Percentiles rank a stretch among this genome's conserved stretches.
Evolutionary conservation across 352 stramenopile species (phyloP).

Genomic region (Phytophthora kernoviae): DNA sequence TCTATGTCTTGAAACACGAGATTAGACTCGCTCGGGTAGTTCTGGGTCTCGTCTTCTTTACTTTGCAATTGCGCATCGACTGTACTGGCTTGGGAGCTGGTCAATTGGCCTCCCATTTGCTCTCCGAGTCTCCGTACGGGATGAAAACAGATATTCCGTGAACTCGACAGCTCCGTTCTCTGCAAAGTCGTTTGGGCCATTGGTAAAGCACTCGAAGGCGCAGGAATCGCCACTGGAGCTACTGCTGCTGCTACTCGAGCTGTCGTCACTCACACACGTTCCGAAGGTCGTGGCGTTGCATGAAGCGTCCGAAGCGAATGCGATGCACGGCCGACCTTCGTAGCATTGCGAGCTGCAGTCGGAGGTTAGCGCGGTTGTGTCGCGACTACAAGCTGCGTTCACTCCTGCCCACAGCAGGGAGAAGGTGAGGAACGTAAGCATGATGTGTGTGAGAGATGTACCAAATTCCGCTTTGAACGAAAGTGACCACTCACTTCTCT

Average conservation of each 20-base stretch:
- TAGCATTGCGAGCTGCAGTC: constrained; percentile 58
- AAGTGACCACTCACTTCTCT: too few relatives aligned
- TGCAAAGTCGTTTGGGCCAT: constrained; percentile 47
- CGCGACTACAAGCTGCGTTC: constrained; percentile 39
- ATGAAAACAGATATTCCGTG: constrained; percentile 61
- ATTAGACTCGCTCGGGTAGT: constrained; percentile 41
- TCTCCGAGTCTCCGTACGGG: constrained; percentile 48
- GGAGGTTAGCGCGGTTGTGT: constrained; percentile 53
- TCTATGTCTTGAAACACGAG: constrained; percentile 40
- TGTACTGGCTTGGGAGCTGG: constrained; percentile 29
- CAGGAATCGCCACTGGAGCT: constrained; percentile 31
- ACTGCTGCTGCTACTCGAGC: too few relatives aligned
- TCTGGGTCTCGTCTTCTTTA: constrained; percentile 30
- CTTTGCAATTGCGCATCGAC: constrained; percentile 17
- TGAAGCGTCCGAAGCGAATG: constrained; percentile 33
- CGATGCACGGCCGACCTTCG: constrained; percentile 57
- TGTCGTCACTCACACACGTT: constrained; percentile 22
- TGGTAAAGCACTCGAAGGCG: constrained; percentile 61
- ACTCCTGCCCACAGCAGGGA: constrained; percentile 1
- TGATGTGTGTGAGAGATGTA: too few relatives aligned
- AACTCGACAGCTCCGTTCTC: constrained; percentile 53
- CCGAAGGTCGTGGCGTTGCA: constrained; percentile 29
- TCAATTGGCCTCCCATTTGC: constrained; percentile 55
- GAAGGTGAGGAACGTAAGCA: constrained; percentile 2
- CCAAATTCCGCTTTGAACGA: too few relatives aligned